Conservation (phyloP, 2,329 filamentous ascomycete species). For the Colletotrichum kahawae region DNA sequence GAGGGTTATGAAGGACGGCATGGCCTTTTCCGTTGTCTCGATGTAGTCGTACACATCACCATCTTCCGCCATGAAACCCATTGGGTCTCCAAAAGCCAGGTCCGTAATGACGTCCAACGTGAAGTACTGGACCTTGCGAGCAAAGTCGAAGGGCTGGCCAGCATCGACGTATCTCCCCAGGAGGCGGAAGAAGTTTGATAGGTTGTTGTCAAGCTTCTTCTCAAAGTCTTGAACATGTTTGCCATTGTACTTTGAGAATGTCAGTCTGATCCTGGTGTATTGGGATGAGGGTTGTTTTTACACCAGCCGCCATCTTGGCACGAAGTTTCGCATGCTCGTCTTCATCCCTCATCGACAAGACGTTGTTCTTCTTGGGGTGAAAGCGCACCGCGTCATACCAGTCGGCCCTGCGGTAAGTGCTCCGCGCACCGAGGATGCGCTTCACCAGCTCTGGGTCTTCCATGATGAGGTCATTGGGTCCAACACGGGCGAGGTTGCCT, state of each 20-base stretch:
- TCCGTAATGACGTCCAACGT: slow-evolving; percentile 59
- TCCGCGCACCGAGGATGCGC: slow-evolving; percentile 40
- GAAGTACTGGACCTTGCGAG: slow-evolving; percentile 52
- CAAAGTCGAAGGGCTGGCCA: slow-evolving; percentile 52
- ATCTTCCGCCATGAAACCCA: slow-evolving; percentile 51
- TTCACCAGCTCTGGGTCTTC: slow-evolving; percentile 29
- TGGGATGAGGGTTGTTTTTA: slow-evolving; percentile 26
- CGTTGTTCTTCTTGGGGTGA: slow-evolving; percentile 56
- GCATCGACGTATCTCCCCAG: slow-evolving; percentile 39
- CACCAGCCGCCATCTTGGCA: slow-evolving; percentile 56
- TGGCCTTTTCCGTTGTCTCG: slow-evolving; percentile 42
- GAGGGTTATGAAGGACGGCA: slow-evolving; percentile 48
- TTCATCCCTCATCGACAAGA: slow-evolving; percentile 55
- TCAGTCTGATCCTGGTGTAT: background rate
- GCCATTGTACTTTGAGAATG: slow-evolving; percentile 43
- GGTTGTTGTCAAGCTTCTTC: slow-evolving; percentile 49
- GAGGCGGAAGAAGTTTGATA: slow-evolving; percentile 48
- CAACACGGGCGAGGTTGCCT: slow-evolving; percentile 24
- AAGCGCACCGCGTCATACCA: slow-evolving; percentile 57
- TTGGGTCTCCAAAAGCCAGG: slow-evolving; percentile 52
- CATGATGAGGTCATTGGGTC: slow-evolving; percentile 21
- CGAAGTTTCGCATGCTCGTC: slow-evolving; percentile 43
- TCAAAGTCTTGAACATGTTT: slow-evolving; percentile 57
- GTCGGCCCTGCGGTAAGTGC: slow-evolving; percentile 36
- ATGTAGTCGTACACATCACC: slow-evolving; percentile 53